Evolutionary conservation across 1,284 basidiomycete genomes (phyloP), one percentile per base, ranked within the genome.

Genomic region (Fomes fomentarius): DNA sequence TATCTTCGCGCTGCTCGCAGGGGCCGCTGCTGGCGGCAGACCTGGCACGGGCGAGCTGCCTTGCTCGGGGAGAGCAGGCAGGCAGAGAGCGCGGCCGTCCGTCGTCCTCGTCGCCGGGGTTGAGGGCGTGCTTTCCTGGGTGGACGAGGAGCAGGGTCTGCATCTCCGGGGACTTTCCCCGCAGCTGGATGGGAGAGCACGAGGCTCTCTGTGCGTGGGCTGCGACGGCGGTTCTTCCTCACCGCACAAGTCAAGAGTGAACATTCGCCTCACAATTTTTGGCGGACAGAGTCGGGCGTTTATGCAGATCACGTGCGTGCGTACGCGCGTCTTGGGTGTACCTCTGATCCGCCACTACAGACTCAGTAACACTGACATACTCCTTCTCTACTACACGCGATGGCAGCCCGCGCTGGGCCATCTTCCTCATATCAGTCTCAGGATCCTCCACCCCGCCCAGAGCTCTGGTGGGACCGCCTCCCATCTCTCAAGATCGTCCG

Each of bases 141-240:
- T 57, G 76, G 74, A 73, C 71, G 73, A 77, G 79, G 75, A 76
- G 38, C 70, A 76, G 71, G 63, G 68, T 86, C 85, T 84, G 84
- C 79, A 69, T 83, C 89, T 91, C 89, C 89, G 89, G 89, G 87
- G 89, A 91, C 89, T 91, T 91, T 91, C 87, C 89, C 89, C 88
- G 84, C 89, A 91, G 89, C 85, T 46, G 64, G 75, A 60, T 57
- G 56, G 61, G 73, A 79, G 75, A 76, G 74, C 66, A 19, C 26
- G 15, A 54, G 60, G 71, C 76, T 79, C 76, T 76, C 80, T 79
- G 87, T 89, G 70, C 74, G 89, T 81, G 74, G 79, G 82, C 89
- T 91, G 89, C 84, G 88, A 91, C 70, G 75, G 84, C 89, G 88
- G 84, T 89, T 84, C 89, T 90, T 87, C 81, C 30, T 45, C 43